Base-by-base conservation (phyloP, 768 basidiomycete genomes). In the Xerocomus spinulosus region DNA sequence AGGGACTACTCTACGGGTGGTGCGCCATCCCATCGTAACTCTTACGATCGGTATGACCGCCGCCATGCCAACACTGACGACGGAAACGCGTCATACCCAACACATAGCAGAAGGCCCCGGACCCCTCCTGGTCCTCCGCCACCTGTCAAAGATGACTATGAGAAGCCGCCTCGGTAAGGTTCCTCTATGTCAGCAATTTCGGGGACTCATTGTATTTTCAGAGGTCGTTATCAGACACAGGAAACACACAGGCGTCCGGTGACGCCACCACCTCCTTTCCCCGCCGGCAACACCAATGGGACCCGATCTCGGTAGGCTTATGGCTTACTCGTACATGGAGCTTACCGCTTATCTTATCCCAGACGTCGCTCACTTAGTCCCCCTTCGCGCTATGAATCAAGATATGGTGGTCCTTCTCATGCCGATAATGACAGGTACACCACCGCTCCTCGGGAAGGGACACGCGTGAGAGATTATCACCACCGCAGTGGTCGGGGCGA, bases 281-380 rank as follows among this genome's bases (percentile, higher is more conserved):
- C 80, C 25, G 66, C 73, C 33, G 68, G 67, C 17, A 72, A 73
- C 29, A 52, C 63, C 24, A 69, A 72, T 37, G 73, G 75, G 47
- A 60, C 71, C 44, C 68, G 71, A 55, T 61, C 71, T 64, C 57
- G 74, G 82, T 72, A 20, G 37, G 54, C 23, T 37, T 41, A 37
- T 35, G 41, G 15, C 23, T 33, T 50, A 4, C 44, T 50, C 18
- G 12, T 3, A 15, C 0, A 12, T 3, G n/a, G n/a, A n/a, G n/a
- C n/a, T n/a, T n/a, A n/a, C n/a, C n/a, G n/a, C n/a, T n/a, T n/a
- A n/a, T 21, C 17, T 33, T 43, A 17, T 44, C 20, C 24, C 50
- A 85, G 85, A 48, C 83, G 87, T 56, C 83, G 87, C 44, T 90
- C 87, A 28, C 75, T 80, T 57, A 89, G 87, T 57, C 79, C 78